Percentiles rank a stretch among this genome's conserved stretches.
phyloP scores from a whole-genome alignment of 805 yeast genomes.

The Sugiyamaella valdiviana region DNA sequence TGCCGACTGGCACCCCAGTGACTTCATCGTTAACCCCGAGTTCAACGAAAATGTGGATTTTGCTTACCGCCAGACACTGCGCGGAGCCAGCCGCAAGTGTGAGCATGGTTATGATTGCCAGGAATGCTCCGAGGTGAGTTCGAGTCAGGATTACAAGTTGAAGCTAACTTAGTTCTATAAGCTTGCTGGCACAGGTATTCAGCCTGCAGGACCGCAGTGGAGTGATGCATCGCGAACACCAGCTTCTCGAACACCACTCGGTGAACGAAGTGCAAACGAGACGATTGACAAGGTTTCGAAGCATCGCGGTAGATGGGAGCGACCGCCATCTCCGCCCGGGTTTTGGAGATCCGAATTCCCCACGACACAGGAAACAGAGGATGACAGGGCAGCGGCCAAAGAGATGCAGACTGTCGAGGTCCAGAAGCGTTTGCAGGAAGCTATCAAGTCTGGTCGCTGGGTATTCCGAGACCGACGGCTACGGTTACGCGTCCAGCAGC shows the following conservation, averaged over 20 bases:
- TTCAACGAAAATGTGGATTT: slow-evolving; percentile 25
- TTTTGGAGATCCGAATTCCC: slow-evolving; percentile 57
- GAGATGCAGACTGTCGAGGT: slow-evolving; percentile 36
- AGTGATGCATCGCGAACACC: slow-evolving; percentile 13
- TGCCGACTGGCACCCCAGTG: slow-evolving; percentile 34
- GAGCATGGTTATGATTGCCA: slow-evolving; percentile 34
- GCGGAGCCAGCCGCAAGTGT: slow-evolving; percentile 33
- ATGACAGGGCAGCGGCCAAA: slow-evolving; percentile 32
- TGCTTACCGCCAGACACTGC: slow-evolving; percentile 31
- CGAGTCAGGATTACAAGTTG: background rate
- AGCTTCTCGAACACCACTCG: slow-evolving; percentile 4
- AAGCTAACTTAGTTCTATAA: slow-evolving; percentile 26
- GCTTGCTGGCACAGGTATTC: slow-evolving; percentile 27
- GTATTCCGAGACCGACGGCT: slow-evolving; percentile 37
- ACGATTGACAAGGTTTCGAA: slow-evolving; percentile 19
- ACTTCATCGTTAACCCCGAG: slow-evolving; percentile 35
- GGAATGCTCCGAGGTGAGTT: slow-evolving; percentile 25
- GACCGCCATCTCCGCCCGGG: slow-evolving; percentile 51
- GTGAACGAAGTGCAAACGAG: background rate
- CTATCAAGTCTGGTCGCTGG: slow-evolving; percentile 39
- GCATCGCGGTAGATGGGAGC: slow-evolving; percentile 28
- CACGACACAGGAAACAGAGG: slow-evolving; percentile 44
- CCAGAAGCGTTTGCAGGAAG: slow-evolving; percentile 39
- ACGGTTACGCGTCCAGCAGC: background rate
- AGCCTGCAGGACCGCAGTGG: slow-evolving; percentile 30